Evolutionary conservation across 73 alveolate species (phyloP).

Genomic region (Symbiodinium natans): DNA sequence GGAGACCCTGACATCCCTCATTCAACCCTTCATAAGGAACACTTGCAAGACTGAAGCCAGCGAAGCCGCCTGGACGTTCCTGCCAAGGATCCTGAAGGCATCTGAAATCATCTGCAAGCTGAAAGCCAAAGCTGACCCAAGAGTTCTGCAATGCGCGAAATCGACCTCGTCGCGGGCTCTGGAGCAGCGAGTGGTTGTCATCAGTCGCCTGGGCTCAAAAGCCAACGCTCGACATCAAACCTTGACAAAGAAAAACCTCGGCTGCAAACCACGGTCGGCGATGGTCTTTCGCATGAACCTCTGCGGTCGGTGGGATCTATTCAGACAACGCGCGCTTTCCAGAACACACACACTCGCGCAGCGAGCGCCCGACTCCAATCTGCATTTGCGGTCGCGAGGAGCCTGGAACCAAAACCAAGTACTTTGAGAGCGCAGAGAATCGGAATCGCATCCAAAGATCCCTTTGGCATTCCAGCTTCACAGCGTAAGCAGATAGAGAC

Average conservation of each 20-base stretch:
- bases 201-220: slow-evolving; percentile 45
- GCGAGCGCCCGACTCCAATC: slow-evolving; percentile 25
- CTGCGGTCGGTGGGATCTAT: background rate
- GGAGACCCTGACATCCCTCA: too few relatives aligned
- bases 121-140: too few relatives aligned
- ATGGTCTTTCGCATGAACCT: slow-evolving; percentile 69
- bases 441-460: too few relatives aligned
- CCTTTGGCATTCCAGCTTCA: too few relatives aligned
- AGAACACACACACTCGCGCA: too few relatives aligned
- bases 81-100: slow-evolving; percentile 83
- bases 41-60: background rate
- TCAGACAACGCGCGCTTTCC: too few relatives aligned
- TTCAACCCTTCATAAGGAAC: too few relatives aligned
- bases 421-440: background rate
- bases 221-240: too few relatives aligned
- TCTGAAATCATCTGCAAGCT: too few relatives aligned
- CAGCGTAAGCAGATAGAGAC: too few relatives aligned
- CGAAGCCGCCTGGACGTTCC: slow-evolving; percentile 62
- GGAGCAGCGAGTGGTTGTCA: slow-evolving; percentile 92
- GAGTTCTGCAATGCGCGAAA: too few relatives aligned
- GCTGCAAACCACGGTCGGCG: slow-evolving; percentile 58
- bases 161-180: slow-evolving; percentile 56
- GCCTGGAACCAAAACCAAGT: background rate
- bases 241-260: background rate
- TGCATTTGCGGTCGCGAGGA: slow-evolving; percentile 74